Base-by-base conservation (phyloP, 495 filamentous ascomycete genomes). In the Annulohypoxylon stygium region DNA sequence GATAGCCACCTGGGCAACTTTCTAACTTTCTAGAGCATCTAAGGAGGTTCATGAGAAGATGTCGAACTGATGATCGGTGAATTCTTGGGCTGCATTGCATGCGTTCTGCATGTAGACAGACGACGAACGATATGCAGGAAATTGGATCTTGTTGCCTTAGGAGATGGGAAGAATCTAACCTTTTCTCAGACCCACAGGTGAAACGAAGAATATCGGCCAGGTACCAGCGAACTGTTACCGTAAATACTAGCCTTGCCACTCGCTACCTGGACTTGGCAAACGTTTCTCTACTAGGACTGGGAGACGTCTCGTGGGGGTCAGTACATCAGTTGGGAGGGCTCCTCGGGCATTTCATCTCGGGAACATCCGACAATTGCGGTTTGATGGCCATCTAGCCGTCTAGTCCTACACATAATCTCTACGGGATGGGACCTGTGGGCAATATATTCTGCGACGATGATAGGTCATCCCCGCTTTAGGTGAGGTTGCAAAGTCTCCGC, bases 1-100 rank as follows among this genome's bases (percentile, higher is more conserved):
- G 39, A 65, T n/a, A 36, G 16, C 62, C 30, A 30, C 30, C 30
- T 6, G 5, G 30, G 3, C 30, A 30, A 3, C 30, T 30, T 30
- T 6, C 5, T 14, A 59, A 8, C n/a, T 20, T 9, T 64, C 14
- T 33, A 50, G 39, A 2, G 30, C 20, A 45, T 33, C 45, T 25
- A 58, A 53, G 39, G 25, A 37, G 30, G 54, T 61, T 55, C 47
- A 5, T 18, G 18, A 18, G 20, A 61, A 34, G 6, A 57, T 53
- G 18, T 12, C 26, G 48, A 37, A 50, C 61, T 61, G 9, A 39
- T 18, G 23, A 41, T 37, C 55, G 39, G 47, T 65, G 65, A 57
- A 25, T 23, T 73, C 55, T 74, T 74, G 41, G 66, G 71, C 55
- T 69, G 71, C 60, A 57, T 57, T 74, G 66, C 71, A 74, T 69